phyloP scores from a whole-genome alignment of 352 stramenopile species.

The Pythium utonaiense region DNA sequence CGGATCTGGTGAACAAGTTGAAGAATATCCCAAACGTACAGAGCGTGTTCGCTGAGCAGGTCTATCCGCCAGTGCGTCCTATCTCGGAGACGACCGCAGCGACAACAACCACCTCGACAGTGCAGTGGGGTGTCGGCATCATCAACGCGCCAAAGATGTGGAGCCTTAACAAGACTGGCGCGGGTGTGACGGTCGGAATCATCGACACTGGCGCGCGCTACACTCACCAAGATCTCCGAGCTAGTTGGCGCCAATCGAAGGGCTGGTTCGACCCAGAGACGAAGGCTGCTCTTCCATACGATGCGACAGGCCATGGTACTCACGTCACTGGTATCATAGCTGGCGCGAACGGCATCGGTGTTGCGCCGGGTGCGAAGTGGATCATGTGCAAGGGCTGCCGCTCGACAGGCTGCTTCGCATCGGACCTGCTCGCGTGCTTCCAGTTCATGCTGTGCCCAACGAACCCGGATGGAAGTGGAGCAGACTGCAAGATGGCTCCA shows the following conservation, averaged over 20 bases:
- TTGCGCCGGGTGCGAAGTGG: constrained; percentile 51
- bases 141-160: constrained; percentile 50
- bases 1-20: constrained; percentile 43
- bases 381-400: constrained; percentile 56
- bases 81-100: constrained; percentile 28
- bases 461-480: constrained; percentile 25
- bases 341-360: constrained; percentile 43
- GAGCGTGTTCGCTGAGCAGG: constrained; percentile 35
- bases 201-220: constrained; percentile 59
- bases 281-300: constrained; percentile 32
- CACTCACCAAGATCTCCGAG: constrained; percentile 41
- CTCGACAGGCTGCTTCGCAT: constrained; percentile 33
- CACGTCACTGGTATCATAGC: constrained; percentile 47
- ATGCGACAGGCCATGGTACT: constrained; percentile 51
- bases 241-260: constrained; percentile 41
- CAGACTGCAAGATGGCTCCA: constrained; percentile 49
- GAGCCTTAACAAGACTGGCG: constrained; percentile 43
- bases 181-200: constrained; percentile 48
- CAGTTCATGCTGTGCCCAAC: constrained; percentile 74
- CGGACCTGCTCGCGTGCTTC: constrained; percentile 49
- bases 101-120: background rate
- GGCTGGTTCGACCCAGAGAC: constrained; percentile 60
- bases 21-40: constrained; percentile 33
- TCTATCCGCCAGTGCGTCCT: constrained; percentile 28
- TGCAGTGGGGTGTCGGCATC: constrained; percentile 48